Conservation (phyloP, 2,329 filamentous ascomycete species). For the Didymella pinodella region DNA sequence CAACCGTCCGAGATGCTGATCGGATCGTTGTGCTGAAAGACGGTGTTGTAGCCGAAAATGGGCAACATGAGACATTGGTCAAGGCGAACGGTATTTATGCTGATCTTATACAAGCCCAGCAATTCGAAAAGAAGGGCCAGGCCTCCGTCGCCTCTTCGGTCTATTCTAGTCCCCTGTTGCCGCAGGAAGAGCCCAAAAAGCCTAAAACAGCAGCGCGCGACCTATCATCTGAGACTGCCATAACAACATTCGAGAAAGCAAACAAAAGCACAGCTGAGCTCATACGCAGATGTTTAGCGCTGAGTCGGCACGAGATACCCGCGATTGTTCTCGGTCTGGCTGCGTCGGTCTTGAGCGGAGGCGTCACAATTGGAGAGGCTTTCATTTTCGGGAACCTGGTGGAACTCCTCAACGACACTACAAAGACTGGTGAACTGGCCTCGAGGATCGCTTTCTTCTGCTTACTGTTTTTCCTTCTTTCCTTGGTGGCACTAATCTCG, state of each 20-base stretch:
- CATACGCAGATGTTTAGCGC: conserved; percentile 34
- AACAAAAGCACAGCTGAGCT: conserved; percentile 30
- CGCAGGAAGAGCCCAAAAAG: conserved; percentile 24
- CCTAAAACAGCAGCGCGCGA: conserved; percentile 5
- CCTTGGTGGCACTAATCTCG: conserved; percentile 58
- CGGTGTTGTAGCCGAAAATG: conserved; percentile 43
- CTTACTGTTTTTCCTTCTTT: conserved; percentile 62
- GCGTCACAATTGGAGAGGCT: conserved; percentile 64
- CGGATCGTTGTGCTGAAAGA: conserved; percentile 50
- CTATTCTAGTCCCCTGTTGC: conserved; percentile 26
- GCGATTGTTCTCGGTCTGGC: conserved; percentile 54
- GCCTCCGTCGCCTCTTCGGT: conserved; percentile 35
- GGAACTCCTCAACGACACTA: conserved; percentile 42
- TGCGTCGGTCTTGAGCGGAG: conserved; percentile 57
- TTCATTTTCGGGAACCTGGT: conserved; percentile 44
- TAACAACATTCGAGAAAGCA: not conserved
- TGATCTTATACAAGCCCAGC: conserved; percentile 46
- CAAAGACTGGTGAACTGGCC: conserved; percentile 26
- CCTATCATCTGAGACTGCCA: conserved; percentile 1
- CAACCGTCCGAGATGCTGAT: conserved; percentile 49
- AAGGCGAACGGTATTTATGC: conserved; percentile 42
- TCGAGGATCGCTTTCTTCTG: conserved; percentile 54
- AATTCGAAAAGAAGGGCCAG: conserved; percentile 42
- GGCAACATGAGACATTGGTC: conserved; percentile 42
- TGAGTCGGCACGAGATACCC: conserved; percentile 50